These are phyloP conservation scores for Aspergillus glaucus DNA, from an alignment of 2,329 filamentous ascomycete species.

Conservation along the genomic window DNA sequence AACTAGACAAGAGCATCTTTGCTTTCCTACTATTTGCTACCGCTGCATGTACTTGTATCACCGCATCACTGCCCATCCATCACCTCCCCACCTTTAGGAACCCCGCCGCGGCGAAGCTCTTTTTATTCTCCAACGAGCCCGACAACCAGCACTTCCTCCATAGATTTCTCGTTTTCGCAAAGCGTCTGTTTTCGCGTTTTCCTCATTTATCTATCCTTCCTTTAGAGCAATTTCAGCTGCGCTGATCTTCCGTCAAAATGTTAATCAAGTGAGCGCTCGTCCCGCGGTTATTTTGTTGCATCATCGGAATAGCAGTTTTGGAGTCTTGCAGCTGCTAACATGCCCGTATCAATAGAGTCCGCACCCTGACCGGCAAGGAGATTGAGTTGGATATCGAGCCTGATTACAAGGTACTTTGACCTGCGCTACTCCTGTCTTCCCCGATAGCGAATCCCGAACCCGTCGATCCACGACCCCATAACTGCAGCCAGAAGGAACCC, in stretches of 20 bases:
- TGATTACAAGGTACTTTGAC: conserved; percentile 68
- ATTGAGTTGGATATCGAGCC: conserved; percentile 97
- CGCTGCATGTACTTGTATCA: no score
- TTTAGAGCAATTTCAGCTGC: not conserved
- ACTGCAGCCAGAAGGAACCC: not conserved
- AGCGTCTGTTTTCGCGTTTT: not conserved
- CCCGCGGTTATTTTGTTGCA: conserved; percentile 7
- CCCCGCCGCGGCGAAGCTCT: conserved; percentile 23
- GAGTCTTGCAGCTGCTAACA: conserved; percentile 9
- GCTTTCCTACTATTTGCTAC: no score
- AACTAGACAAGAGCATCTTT: no score
- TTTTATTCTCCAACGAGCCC: conserved; percentile 7
- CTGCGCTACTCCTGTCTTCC: not conserved
- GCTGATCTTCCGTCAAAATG: conserved; percentile 30
- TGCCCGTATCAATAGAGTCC: conserved; percentile 58
- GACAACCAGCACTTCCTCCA: not conserved
- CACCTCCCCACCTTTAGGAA: conserved; percentile 22
- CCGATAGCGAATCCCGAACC: not conserved
- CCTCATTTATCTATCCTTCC: not conserved
- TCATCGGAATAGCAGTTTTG: conserved; percentile 9
- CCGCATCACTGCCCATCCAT: not conserved
- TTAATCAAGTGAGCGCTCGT: conserved; percentile 44
- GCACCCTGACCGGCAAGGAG: conserved; percentile 96
- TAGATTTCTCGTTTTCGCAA: not conserved
- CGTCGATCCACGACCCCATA: not conserved